Percentiles rank a stretch among this genome's conserved stretches.
These are phyloP conservation scores for Debaryomyces coudertii DNA, from an alignment of 1,139 yeast genomes.

Conservation along the genomic window DNA sequence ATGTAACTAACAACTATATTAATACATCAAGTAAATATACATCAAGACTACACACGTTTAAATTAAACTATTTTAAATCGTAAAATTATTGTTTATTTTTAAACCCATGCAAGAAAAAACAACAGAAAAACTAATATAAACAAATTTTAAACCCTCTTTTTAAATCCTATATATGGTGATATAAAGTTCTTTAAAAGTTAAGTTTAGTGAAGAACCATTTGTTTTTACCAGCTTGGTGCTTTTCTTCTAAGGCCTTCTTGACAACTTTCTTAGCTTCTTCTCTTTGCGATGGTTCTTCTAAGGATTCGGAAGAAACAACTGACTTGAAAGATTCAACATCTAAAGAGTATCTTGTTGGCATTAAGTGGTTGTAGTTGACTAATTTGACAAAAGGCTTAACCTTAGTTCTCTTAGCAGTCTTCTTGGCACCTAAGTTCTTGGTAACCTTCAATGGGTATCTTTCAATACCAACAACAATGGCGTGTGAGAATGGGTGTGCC, in stretches of 20 bases:
- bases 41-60: constrained; percentile 13
- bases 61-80: constrained; percentile 13
- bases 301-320: constrained; percentile 89
- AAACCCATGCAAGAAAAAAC: constrained; percentile 39
- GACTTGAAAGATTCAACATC: constrained; percentile 96
- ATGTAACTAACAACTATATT: constrained; percentile 9
- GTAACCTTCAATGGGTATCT: constrained; percentile 98
- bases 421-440: constrained; percentile 94
- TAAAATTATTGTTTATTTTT: constrained; percentile 30
- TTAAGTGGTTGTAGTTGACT: constrained; percentile 99
- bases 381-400: constrained; percentile 99
- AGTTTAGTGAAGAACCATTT: constrained; percentile 99
- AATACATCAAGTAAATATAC: constrained; percentile 16
- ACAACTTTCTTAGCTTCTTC: constrained; percentile 99
- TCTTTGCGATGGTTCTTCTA: constrained; percentile 98
- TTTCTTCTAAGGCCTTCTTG: constrained; percentile 99
- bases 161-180: constrained; percentile 16
- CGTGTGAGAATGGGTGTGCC: constrained; percentile 99
- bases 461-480: constrained; percentile 99
- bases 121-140: constrained; percentile 26
- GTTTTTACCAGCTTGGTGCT: constrained; percentile 99
- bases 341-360: constrained; percentile 99
- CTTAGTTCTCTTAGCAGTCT: constrained; percentile 95
- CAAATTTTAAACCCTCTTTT: constrained; percentile 23
- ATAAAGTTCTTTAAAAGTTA: constrained; percentile 68